Evolutionary conservation across 176 grass and related monocot species (phyloP), one percentile per base, ranked within the genome.

Genomic region (Ensete ventricosum): DNA sequence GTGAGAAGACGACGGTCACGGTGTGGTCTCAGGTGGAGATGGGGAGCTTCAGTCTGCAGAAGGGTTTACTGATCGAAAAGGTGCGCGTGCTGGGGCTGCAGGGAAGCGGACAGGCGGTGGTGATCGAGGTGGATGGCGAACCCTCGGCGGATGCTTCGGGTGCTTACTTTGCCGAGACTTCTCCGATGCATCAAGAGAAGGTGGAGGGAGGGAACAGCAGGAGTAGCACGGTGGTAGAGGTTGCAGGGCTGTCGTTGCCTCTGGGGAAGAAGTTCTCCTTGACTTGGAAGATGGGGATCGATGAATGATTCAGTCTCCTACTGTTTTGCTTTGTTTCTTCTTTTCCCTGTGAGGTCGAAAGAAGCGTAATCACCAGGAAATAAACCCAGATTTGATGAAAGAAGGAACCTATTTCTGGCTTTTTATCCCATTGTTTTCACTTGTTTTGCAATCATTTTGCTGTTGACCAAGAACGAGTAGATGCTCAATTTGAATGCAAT

Each of bases 191-290:
- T 1, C 69, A 64, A 53, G 77, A 88, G 43, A 70, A 78, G 0
- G 64, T 5, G 76, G 74, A 79, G 53, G 83, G 79, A 62, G 74
- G 57, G 1, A 79, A 14, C 13, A 68, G 79, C 77, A 59, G 53
- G 19, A 88, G 79, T 27, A 53, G 85, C 72, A 75, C 87, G 90
- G 53, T 82, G 77, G 86, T 90, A 67, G 93, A 92, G 83, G 76
- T 96, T 7, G 87, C 85, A 5, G 89, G 93, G 29, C 78, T 96
- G 55, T 83, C 77, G 29, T 72, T 96, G 93, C 93, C 87, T 50
- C 74, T 96, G 22, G 93, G 93, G 24, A 96, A 86, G 81, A 96
- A 87, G 75, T 96, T 96, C 81, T 88, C 89, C 69, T 78, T 96
- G 87, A 83, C 87, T 3, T 96, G 89, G 89, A 86, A 71, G 53